These are phyloP conservation scores for Scytalidium lignicola DNA, from an alignment of 2,329 filamentous ascomycete genomes.

Conservation along the genomic window DNA sequence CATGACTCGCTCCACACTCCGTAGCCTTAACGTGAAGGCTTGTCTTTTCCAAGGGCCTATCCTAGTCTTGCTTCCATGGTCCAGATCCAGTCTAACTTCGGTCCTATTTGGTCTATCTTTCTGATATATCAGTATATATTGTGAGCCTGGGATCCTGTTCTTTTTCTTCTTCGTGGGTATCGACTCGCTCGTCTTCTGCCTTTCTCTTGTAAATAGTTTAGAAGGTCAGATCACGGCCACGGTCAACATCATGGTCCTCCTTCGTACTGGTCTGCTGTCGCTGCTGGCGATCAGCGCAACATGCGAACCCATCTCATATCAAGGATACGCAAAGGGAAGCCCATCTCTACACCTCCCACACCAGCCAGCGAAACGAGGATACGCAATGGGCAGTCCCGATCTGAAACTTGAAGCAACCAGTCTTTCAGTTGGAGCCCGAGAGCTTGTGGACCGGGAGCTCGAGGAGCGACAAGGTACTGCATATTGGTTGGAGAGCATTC, in stretches of 20 bases:
- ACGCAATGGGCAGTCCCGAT: neutral
- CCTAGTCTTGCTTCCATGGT: neutral
- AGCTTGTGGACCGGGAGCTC: neutral
- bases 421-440: neutral
- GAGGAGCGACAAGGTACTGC: slow-evolving; percentile 1
- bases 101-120: neutral
- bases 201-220: neutral
- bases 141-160: neutral
- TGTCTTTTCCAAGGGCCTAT: neutral
- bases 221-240: neutral
- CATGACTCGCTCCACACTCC: neutral
- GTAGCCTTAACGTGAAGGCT: neutral
- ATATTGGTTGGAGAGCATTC: slow-evolving; percentile 21
- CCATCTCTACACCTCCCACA: neutral
- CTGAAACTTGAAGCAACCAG: neutral
- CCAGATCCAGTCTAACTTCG: neutral
- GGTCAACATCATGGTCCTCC: neutral
- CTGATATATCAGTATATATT: neutral
- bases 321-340: neutral
- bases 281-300: neutral
- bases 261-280: neutral
- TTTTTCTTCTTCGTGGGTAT: neutral
- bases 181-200: neutral
- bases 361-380: neutral
- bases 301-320: neutral